A percentile compares a stretch with the other conserved stretches of the same genome.
Evolutionary conservation across 1,284 basidiomycete genomes (phyloP).

Genomic region (Fistulinella staudtii): DNA sequence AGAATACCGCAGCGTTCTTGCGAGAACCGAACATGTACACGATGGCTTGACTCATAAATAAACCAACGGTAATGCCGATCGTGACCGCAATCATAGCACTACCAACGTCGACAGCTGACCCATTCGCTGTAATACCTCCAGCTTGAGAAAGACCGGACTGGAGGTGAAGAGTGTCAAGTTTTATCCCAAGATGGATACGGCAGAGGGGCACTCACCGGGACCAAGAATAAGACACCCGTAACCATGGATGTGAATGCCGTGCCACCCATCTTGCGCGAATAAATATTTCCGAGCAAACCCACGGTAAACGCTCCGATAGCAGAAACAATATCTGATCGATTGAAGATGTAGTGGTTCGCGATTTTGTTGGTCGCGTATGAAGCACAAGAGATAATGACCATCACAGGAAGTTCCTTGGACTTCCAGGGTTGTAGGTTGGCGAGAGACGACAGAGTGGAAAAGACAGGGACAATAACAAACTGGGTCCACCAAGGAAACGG

Average conservation of each 20-base stretch:
- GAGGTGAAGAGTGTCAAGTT: conserved; percentile 6
- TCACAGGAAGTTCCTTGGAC: conserved; percentile 70
- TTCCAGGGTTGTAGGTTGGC: conserved; percentile 74
- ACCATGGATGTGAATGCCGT: conserved; percentile 90
- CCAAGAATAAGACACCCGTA: conserved; percentile 80
- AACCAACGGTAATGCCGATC: conserved; percentile 87
- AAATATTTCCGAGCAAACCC: conserved; percentile 77
- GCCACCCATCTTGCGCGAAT: conserved; percentile 82
- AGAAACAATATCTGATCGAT: conserved; percentile 78
- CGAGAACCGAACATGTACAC: conserved; percentile 83
- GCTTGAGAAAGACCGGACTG: conserved; percentile 85
- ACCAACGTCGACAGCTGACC: conserved; percentile 70
- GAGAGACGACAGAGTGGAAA: conserved; percentile 70
- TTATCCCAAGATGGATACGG: too few relatives aligned
- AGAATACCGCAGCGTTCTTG: conserved; percentile 82
- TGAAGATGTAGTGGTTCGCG: conserved; percentile 82
- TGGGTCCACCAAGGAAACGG: conserved; percentile 74
- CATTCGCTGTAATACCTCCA: conserved; percentile 71
- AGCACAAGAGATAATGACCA: conserved; percentile 82
- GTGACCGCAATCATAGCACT: conserved; percentile 85
- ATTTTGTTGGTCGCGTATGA: conserved; percentile 76
- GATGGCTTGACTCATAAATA: conserved; percentile 83
- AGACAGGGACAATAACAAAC: conserved; percentile 79
- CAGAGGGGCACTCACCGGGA: conserved; percentile 72
- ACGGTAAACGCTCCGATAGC: conserved; percentile 87